Evolutionary conservation across 2,329 filamentous ascomycete genomes (phyloP), one percentile per base, ranked within the genome.

Genomic region (Cladosporium austrohemisphaericum): DNA sequence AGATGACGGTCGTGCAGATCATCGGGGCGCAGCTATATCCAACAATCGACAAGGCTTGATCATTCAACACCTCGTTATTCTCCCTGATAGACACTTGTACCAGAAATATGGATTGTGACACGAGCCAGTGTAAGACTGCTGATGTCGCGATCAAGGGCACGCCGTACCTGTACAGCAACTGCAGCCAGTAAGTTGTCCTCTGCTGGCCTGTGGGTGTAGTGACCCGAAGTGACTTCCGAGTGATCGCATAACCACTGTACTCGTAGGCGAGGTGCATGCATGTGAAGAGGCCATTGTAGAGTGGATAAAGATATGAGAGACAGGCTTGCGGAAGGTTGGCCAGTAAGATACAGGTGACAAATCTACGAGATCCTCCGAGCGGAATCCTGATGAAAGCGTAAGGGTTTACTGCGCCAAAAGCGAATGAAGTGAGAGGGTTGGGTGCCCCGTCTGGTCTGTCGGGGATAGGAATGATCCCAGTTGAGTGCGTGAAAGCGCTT

Each of bases 241-340:
- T 8, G 0, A 47, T 25, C 3, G 66, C 64, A 56, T 71, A 74
- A 0, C 57, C 55, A 36, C 65, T 69, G 61, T 71, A 81, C 58
- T 81, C 78, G 7, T 63, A 56, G 0, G 68, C 71, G 0, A 72
- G 56, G 0, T 75, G 63, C 61, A 78, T 76, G 2, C 59, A 65
- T 0, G 73, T 80, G 18, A 73, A 63, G 5, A 77, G 58, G 2
- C 58, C 58, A 54, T 77, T 77, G 56, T 70, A 68, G 1, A 63
- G 57, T 2, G 76, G 58, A 55, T 78, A 77, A 1, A 73, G 41
- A n/a, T 73, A 57, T 0, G 72, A 76, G 0, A 77, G 51, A 3
- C 77, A 45, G 0, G 75, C 46, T 53, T 79, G 76, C 1, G 75
- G 73, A 0, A 66, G 19, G 52, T 79, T 79, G 28, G 69, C 71